Evolutionary conservation across 148 eudicot genomes (phyloP).

Genomic region (Silene uniflora): DNA sequence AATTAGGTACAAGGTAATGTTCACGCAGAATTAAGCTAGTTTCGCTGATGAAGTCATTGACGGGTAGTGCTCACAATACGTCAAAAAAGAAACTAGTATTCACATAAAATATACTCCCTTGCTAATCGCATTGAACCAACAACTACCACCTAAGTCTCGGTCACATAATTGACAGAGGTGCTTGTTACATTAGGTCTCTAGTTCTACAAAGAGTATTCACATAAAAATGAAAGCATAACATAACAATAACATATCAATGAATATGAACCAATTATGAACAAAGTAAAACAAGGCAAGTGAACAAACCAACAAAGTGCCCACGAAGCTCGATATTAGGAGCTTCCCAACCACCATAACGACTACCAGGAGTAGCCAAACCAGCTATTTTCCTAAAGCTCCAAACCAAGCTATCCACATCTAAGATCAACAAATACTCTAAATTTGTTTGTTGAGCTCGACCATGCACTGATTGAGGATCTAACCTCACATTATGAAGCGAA

Average conservation of each 20-base stretch:
- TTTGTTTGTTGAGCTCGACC: slow-evolving; percentile 74
- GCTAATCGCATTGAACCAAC: neutral
- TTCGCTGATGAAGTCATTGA: neutral
- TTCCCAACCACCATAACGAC: slow-evolving; percentile 90
- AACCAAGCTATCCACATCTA: slow-evolving; percentile 74
- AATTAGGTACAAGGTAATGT: no score
- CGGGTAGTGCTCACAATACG: neutral
- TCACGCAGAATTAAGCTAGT: no score
- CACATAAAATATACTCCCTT: neutral
- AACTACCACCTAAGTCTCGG: neutral
- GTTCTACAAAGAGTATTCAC: neutral
- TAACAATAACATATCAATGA: neutral
- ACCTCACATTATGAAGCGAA: slow-evolving; percentile 62
- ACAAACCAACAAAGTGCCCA: slow-evolving; percentile 96
- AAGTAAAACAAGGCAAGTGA: slow-evolving; percentile 7
- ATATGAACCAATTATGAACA: neutral
- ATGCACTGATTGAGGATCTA: slow-evolving; percentile 52
- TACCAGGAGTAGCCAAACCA: slow-evolving; percentile 58
- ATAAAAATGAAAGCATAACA: neutral
- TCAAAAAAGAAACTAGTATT: no score
- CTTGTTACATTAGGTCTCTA: neutral
- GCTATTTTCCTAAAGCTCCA: slow-evolving; percentile 87
- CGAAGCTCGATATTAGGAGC: slow-evolving; percentile 57
- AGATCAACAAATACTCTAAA: slow-evolving; percentile 67
- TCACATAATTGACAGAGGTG: no score